These are phyloP conservation scores for Trifolium repens DNA, from an alignment of 306 rosid genomes.

Conservation along the genomic window DNA sequence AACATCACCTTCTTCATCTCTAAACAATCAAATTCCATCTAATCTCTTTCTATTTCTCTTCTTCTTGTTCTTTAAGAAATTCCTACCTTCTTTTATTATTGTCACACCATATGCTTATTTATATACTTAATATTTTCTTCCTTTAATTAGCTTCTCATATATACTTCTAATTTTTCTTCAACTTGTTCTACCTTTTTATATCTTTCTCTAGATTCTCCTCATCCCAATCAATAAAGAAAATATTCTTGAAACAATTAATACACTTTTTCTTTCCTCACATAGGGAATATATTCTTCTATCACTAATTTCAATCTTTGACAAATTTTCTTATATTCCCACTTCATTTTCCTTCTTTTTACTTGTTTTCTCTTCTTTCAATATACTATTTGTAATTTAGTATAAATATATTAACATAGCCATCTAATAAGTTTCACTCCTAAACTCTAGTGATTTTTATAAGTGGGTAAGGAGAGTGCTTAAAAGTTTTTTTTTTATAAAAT, in stretches of 20 bases:
- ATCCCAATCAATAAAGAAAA: not conserved
- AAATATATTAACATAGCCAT: not conserved
- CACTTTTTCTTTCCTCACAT: not conserved
- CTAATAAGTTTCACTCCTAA: not conserved
- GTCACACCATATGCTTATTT: not conserved
- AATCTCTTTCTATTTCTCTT: not conserved
- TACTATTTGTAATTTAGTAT: not conserved
- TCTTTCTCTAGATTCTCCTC: constrained; percentile 36
- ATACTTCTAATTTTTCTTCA: not conserved
- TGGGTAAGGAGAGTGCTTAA: not conserved
- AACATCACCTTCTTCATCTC: not conserved
- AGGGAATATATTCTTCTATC: not conserved
- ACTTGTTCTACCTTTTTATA: constrained; percentile 9
- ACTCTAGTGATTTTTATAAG: not conserved
- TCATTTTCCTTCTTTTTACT: not conserved
- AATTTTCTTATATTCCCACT: constrained; percentile 21
- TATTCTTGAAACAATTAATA: constrained; percentile 7
- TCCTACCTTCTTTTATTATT: not conserved
- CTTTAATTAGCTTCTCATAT: not conserved
- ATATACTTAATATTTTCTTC: not conserved
- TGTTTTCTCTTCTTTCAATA: not conserved
- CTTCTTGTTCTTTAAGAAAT: not conserved
- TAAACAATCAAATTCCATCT: not conserved
- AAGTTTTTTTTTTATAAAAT: not conserved
- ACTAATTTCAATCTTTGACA: not conserved